These are phyloP conservation scores for Suillus bovinus DNA, from an alignment of 768 basidiomycete genomes.

Conservation along the genomic window DNA sequence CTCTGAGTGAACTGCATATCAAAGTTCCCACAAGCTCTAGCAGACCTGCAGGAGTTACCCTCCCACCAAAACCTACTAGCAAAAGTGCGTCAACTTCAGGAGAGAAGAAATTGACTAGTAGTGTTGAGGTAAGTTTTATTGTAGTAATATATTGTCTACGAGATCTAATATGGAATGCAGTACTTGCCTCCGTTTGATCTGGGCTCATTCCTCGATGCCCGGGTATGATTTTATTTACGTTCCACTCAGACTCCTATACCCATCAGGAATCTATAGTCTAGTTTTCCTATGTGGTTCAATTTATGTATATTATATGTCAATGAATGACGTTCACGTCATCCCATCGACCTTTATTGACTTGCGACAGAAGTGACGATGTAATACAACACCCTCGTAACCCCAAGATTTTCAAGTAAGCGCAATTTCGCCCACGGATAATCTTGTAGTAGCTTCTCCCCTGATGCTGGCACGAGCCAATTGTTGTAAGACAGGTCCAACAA, in stretches of 20 bases:
- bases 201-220: conserved; percentile 49
- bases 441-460: conserved; percentile 40
- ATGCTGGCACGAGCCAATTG: conserved; percentile 36
- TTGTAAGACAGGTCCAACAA: conserved; percentile 73
- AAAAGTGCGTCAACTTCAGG: conserved; percentile 21
- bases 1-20: conserved; percentile 49
- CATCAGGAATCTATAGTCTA: conserved; percentile 14
- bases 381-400: conserved; percentile 58
- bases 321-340: conserved; percentile 56
- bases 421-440: conserved; percentile 61
- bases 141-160: not conserved
- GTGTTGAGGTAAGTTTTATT: conserved; percentile 35
- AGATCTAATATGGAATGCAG: conserved; percentile 22
- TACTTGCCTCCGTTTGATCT: conserved; percentile 56
- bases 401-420: conserved; percentile 50
- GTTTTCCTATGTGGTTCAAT: conserved; percentile 18
- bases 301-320: conserved; percentile 23
- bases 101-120: conserved; percentile 32
- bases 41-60: conserved; percentile 43
- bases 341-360: conserved; percentile 65
- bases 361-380: conserved; percentile 39
- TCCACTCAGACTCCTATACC: conserved; percentile 8
- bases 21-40: conserved; percentile 40
- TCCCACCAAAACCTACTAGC: conserved; percentile 39
- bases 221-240: conserved; percentile 36